These are phyloP conservation scores for Apiospora aurea DNA, from an alignment of 2,329 filamentous ascomycete genomes.

Conservation along the genomic window DNA sequence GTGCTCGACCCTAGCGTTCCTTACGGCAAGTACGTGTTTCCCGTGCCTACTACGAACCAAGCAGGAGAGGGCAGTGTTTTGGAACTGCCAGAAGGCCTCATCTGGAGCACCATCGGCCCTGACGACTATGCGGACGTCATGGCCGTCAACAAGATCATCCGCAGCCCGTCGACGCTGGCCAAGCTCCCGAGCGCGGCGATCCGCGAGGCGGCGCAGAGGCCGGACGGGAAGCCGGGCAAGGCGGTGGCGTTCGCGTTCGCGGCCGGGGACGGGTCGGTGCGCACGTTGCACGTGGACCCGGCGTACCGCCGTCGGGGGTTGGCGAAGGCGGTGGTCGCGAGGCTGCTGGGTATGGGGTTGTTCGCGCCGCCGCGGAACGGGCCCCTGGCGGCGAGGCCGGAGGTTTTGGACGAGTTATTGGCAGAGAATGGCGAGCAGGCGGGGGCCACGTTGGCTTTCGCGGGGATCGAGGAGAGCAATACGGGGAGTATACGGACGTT, in stretches of 20 bases:
- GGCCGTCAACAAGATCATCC: constrained; percentile 24
- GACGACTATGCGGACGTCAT: constrained; percentile 21
- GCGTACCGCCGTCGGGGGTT: constrained; percentile 16
- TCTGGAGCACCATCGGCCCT: constrained; percentile 23
- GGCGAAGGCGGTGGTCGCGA: constrained; percentile 13
- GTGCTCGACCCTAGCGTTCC: background rate
- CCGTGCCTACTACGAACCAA: too few species aligned
- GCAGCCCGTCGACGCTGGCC: constrained; percentile 18
- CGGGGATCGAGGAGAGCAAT: constrained; percentile 23
- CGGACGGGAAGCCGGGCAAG: background rate
- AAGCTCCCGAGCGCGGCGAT: constrained; percentile 9
- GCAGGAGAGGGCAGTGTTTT: too few species aligned
- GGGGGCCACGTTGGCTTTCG: constrained; percentile 7
- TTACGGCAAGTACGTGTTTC: constrained; percentile 23
- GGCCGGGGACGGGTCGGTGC: constrained; percentile 17
- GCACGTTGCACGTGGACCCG: constrained; percentile 21
- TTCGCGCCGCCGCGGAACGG: constrained; percentile 6
- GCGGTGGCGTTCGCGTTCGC: constrained; percentile 24
- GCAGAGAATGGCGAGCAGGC: background rate
- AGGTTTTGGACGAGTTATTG: background rate
- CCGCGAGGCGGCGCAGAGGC: background rate
- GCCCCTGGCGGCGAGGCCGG: constrained; percentile 2
- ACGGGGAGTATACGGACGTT: constrained; percentile 22
- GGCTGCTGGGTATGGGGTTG: constrained; percentile 6
- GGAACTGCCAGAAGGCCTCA: constrained; percentile 10